Evolutionary conservation across 768 basidiomycete species (phyloP), one percentile per base, ranked within the genome.

Genomic region (Imleria badia): DNA sequence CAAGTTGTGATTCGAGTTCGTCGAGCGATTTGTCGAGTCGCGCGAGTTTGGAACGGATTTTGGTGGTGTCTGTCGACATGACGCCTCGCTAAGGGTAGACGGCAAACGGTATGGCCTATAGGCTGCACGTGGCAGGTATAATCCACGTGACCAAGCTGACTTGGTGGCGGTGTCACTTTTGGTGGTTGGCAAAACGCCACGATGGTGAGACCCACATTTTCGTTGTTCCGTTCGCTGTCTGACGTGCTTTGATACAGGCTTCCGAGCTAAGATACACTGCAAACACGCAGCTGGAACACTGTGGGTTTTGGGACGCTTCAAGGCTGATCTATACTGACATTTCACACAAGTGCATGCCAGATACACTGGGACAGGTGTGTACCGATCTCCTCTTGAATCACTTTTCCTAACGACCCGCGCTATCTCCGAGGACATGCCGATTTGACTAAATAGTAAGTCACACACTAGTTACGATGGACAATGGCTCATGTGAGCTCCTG

Each of bases 261-360:
- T 94, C 91, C 38, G 95, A 98, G 72, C 79, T 97, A 6, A 80
- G 95, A 64, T 97, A 98, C 68, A 98, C 95, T 0, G 94, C 93
- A 15, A 98, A 96, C 69, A 95, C 95, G 13, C 95, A 98, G 71
- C 74, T 95, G 26, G 94, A 97, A 72, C 94, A 97, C 73, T 76
- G 95, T 96, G 65, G 72, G 93, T 81, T 19, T 38, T 10, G 5
- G 23, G 39, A 36, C 0, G 10, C 26, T 12, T 29, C 12, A 15
- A 3, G 40, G 8, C 4, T 2, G 33, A 33, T 45, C 29, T 26
- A n/a, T 45, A 46, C 61, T 57, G 57, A 54, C 52, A 59, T 49
- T 29, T 35, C 44, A 52, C 31, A 54, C 22, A 59, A 97, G 94
- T 98, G 59, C 95, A 98, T 70, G 92, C 95, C 63, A 83, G 95